Conservation (phyloP, 179 eudicot genomes). For the Gypsophila paniculata region DNA sequence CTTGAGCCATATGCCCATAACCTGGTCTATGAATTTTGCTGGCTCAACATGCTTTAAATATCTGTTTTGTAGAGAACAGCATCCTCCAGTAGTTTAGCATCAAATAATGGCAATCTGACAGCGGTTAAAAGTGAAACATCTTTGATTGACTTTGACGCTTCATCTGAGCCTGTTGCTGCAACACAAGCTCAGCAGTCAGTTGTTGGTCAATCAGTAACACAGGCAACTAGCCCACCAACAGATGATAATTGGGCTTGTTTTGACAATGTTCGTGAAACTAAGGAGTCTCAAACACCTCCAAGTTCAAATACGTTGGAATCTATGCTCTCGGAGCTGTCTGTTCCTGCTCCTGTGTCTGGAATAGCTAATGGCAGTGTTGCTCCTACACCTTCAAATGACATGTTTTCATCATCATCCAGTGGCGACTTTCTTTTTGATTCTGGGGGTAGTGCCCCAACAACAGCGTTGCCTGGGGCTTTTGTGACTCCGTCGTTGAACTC, state of each 20-base stretch:
- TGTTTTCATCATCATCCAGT: slow-evolving; percentile 33
- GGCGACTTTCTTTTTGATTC: slow-evolving; percentile 34
- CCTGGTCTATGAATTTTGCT: slow-evolving; percentile 4
- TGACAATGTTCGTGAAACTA: slow-evolving; percentile 48
- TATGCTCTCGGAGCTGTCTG: slow-evolving; percentile 47
- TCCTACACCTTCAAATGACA: slow-evolving; percentile 32
- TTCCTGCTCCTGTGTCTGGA: slow-evolving; percentile 42
- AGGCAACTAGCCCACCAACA: slow-evolving; percentile 40
- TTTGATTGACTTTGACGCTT: slow-evolving; percentile 87
- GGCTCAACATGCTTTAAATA: slow-evolving; percentile 18
- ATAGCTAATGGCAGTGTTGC: slow-evolving; percentile 21
- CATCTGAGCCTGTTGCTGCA: slow-evolving; percentile 46
- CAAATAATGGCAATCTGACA: slow-evolving; percentile 59
- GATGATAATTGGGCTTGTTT: slow-evolving; percentile 89
- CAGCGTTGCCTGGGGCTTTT: slow-evolving; percentile 32
- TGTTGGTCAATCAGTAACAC: slow-evolving; percentile 32
- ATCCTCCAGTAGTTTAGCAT: slow-evolving; percentile 84
- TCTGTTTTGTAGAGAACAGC: slow-evolving; percentile 62
- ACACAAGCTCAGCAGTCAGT: slow-evolving; percentile 41
- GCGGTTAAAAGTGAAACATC: slow-evolving; percentile 61
- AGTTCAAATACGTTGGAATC: slow-evolving; percentile 52
- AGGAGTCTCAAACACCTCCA: slow-evolving; percentile 48
- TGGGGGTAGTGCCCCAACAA: slow-evolving; percentile 24
- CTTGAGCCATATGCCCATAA: background rate
- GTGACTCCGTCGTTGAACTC: slow-evolving; percentile 26